Conservation (phyloP, 2,329 filamentous ascomycete genomes). For the Keithomyces neogunnii region DNA sequence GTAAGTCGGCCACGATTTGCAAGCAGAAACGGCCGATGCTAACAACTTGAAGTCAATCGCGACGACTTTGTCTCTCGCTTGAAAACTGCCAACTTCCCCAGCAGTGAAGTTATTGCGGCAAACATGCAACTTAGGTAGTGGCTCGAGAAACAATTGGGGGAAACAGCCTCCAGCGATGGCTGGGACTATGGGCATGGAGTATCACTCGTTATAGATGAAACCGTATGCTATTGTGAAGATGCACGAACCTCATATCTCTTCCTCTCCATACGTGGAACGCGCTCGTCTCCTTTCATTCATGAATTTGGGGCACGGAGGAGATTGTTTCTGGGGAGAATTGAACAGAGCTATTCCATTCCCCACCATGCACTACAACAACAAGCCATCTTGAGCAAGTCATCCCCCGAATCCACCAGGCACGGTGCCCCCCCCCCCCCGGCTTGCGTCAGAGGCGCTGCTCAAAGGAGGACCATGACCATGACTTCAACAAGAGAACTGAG, state of each 20-base stretch:
- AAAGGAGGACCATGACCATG: too few relatives aligned
- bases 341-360: not conserved
- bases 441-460: not conserved
- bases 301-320: not conserved
- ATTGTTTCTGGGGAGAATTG: too few relatives aligned
- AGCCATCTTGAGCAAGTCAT: too few relatives aligned
- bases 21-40: not conserved
- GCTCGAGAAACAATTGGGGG: too few relatives aligned
- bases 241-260: too few relatives aligned
- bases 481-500: not conserved
- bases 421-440: not conserved
- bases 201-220: too few relatives aligned
- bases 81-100: constrained; percentile 58
- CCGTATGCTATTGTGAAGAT: too few relatives aligned
- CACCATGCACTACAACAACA: too few relatives aligned
- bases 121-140: constrained; percentile 21
- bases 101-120: constrained; percentile 32
- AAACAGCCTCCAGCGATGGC: not conserved
- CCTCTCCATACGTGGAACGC: too few relatives aligned
- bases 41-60: constrained; percentile 50
- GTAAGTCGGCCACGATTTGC: constrained; percentile 38
- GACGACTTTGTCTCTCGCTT: constrained; percentile 76
- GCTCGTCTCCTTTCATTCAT: too few relatives aligned
- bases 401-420: too few relatives aligned
- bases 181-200: not conserved